Conservation (phyloP, 805 yeast genomes). For the Maudiozyma turicensis region DNA sequence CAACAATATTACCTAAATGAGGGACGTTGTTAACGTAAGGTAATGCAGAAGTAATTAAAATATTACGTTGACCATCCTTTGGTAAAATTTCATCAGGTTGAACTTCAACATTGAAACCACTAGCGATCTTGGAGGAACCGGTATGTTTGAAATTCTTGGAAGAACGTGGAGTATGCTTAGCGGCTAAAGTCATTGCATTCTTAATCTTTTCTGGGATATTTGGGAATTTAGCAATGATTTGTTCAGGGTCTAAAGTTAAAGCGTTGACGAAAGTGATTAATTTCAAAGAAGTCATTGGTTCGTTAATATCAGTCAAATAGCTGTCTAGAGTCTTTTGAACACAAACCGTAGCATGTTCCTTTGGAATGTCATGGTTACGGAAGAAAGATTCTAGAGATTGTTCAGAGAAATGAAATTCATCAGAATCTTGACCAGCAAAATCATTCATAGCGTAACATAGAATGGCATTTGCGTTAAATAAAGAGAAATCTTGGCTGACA, state of each 20-base stretch:
- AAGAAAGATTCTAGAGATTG: slow-evolving; percentile 18
- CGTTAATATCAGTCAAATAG: slow-evolving; percentile 22
- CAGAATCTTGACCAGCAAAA: slow-evolving; percentile 30
- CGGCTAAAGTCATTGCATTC: slow-evolving; percentile 38
- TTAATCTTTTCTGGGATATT: slow-evolving; percentile 30
- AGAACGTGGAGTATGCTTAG: slow-evolving; percentile 26
- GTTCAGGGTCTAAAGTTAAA: slow-evolving; percentile 34
- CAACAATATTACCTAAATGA: slow-evolving; percentile 91
- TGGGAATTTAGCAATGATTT: slow-evolving; percentile 20
- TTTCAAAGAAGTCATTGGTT: slow-evolving; percentile 38
- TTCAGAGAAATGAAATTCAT: slow-evolving; percentile 23
- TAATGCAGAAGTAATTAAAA: slow-evolving; percentile 86
- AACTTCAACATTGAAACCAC: slow-evolving; percentile 19
- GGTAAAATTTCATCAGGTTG: slow-evolving; percentile 45
- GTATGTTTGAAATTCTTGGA: slow-evolving; percentile 31
- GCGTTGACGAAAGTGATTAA: slow-evolving; percentile 50
- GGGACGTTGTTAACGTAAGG: slow-evolving; percentile 98
- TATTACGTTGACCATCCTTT: slow-evolving; percentile 59
- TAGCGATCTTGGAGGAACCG: slow-evolving; percentile 25
- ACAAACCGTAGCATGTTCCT: slow-evolving; percentile 33
- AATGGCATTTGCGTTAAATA: slow-evolving; percentile 59
- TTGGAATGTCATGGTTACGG: slow-evolving; percentile 18
- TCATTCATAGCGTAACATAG: slow-evolving; percentile 50
- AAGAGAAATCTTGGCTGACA: slow-evolving; percentile 26
- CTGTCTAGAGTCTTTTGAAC: slow-evolving; percentile 31